Base-by-base conservation (phyloP, 139 green algal species). In the Picochlorum sp. region DNA sequence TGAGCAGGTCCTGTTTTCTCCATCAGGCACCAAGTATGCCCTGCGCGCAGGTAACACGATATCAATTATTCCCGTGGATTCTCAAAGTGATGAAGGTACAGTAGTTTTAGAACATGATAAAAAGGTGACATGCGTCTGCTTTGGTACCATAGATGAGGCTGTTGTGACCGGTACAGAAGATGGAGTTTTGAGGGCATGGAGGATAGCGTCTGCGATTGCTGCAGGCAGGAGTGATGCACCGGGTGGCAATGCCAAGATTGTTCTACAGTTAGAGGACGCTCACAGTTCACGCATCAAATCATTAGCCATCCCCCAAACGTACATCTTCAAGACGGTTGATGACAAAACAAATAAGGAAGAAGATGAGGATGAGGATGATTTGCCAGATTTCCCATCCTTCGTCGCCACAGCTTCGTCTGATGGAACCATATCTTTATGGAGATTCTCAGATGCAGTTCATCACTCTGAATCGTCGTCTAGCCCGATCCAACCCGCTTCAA, bases 381-480 rank as follows among this genome's bases (percentile, higher is more conserved):
- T 5, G 22, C 18, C 4, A 47, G 39, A 47, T 16, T 47, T 47
- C 2, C 47, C 47, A 16, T 6, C 36, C 16, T 61, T 74, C 4
- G 54, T 86, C 1, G 73, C 64, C 14, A 78, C 68, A 5, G 76
- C 66, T 5, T 83, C 77, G 9, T 79, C 67, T 6, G 83, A 91
- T 47, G 83, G 83, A 22, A 61, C 65, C n/a, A 50, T 91, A 20
- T 80, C 79, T 55, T 32, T 89, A 32, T 91, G 83, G 83, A 72
- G 83, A 33, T 33, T 69, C 13, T 25, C 44, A 7, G 33, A 40
- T 12, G 53, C 60, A 4, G 44, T 51, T 13, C 50, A 43, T 0
- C 43, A 36, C 20, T 33, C 35, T 12, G 26, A 14, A 5, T 24
- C 20, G 29, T 31, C n/a, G 22, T 31, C 18, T 31, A 31, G n/a